Evolutionary conservation across 371 early-diverging fungal genomes (phyloP).

Genomic region (Capillidium rhysosporum): DNA sequence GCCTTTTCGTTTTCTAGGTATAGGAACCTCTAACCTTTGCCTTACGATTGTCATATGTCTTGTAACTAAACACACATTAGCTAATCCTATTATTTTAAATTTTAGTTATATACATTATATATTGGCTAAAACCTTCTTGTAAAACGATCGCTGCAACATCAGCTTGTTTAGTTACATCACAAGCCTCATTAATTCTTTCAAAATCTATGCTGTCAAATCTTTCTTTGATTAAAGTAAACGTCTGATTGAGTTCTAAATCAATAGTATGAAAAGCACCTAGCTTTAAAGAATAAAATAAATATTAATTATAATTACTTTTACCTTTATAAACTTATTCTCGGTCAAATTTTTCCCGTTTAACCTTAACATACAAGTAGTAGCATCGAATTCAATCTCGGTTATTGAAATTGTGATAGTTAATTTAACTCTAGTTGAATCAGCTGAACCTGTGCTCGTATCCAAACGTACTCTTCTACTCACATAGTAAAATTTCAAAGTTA

Average conservation of each 20-base stretch:
- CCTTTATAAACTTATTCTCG: slow-evolving; percentile 82
- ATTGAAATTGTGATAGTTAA: slow-evolving; percentile 66
- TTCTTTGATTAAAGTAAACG: slow-evolving; percentile 65
- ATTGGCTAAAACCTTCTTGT: slow-evolving; percentile 58
- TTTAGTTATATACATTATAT: too few relatives aligned
- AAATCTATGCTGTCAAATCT: slow-evolving; percentile 87
- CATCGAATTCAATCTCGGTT: slow-evolving; percentile 77
- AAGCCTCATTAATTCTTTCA: slow-evolving; percentile 70
- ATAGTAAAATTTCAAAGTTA: not conserved
- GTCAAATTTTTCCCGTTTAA: slow-evolving; percentile 72
- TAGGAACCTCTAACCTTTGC: slow-evolving; percentile 73
- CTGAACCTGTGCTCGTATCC: slow-evolving; percentile 70
- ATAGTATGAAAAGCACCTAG: slow-evolving; percentile 89
- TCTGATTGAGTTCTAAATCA: slow-evolving; percentile 76
- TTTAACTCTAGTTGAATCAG: slow-evolving; percentile 63
- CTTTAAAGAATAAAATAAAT: too few relatives aligned
- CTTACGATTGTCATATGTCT: slow-evolving; percentile 87
- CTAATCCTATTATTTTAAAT: slow-evolving; percentile 29
- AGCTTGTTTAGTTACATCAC: slow-evolving; percentile 77
- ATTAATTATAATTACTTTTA: slow-evolving; percentile 11
- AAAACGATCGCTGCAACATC: slow-evolving; percentile 89
- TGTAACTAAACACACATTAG: slow-evolving; percentile 83
- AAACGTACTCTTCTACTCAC: slow-evolving; percentile 51
- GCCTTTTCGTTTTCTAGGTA: slow-evolving; percentile 85
- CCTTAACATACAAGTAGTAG: slow-evolving; percentile 57